A percentile compares a stretch with the other conserved stretches of the same genome.
Conservation (phyloP, 2,329 filamentous ascomycete genomes). For the Ascosphaera apis region DNA sequence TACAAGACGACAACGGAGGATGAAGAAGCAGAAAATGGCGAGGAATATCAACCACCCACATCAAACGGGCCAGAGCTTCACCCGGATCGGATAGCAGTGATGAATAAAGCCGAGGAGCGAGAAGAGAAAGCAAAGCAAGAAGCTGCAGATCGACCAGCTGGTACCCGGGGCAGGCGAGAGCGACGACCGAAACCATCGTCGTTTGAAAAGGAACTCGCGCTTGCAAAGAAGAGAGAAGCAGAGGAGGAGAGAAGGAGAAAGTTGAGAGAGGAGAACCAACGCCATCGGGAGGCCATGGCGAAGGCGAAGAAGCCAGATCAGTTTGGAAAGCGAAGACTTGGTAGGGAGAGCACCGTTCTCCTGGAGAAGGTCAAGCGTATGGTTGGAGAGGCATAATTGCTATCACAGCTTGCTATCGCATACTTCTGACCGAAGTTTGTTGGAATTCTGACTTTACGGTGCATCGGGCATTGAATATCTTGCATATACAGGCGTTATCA, state of each 20-base stretch:
- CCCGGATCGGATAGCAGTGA: constrained; percentile 35
- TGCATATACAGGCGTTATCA: neutral
- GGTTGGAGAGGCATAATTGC: constrained; percentile 24
- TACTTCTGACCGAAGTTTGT: no score
- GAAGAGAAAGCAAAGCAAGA: constrained; percentile 6
- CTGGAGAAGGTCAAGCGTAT: constrained; percentile 57
- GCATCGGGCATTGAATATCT: neutral
- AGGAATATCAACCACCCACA: constrained; percentile 9
- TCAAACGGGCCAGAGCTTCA: constrained; percentile 29
- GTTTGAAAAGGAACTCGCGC: constrained; percentile 45
- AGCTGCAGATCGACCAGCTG: constrained; percentile 7
- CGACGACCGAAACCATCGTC: constrained; percentile 21
- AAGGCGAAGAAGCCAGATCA: constrained; percentile 36
- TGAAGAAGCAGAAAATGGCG: constrained; percentile 6
- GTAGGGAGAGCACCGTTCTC: constrained; percentile 55
- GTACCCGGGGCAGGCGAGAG: constrained; percentile 10
- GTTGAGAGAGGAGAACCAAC: constrained; percentile 45
- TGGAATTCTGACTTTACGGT: neutral
- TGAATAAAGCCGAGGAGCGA: constrained; percentile 21
- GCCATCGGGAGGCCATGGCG: constrained; percentile 43
- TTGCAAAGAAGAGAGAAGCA: constrained; percentile 36
- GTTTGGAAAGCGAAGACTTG: constrained; percentile 56
- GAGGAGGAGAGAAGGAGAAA: constrained; percentile 40
- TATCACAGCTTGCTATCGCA: no score
- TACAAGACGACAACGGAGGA: constrained; percentile 12